Evolutionary conservation across 257 asterid species (phyloP), one percentile per base, ranked within the genome.

Genomic region (Eustoma russellianum): DNA sequence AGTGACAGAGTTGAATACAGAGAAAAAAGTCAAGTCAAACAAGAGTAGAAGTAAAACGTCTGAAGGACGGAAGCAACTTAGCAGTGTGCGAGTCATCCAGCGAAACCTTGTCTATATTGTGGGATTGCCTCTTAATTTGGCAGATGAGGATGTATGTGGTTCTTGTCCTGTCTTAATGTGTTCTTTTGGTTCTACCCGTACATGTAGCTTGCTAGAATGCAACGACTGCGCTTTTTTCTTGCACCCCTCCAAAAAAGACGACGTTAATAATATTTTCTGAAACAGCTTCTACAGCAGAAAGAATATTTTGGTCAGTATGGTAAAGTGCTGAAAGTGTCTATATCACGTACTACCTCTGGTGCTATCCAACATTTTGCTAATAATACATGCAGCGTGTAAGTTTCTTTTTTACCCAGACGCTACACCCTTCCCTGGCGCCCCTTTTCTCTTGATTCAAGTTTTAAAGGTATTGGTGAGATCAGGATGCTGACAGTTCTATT

Each of bases 361-460:
- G 66, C 94, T 51, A 80, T 91, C 69, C 98, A 91, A 75, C 97
- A 91, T 30, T 87, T 78, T 77, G 63, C 93, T 58, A 87, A 91
- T 72, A 82, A 69, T 73, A 87, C 98, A 48, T 87, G 97, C 77
- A 87, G 98, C 76, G 96, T 91, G 97, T 91, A 76, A 66, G 98
- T 81, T 24, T 51, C 15, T 46, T 38, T 13, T 7, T 44, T 18
- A 18, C 30, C 30, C 30, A 24, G 3, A 24, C 2, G 24, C 30
- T 15, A 33, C 15, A 19, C 17, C 46, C 28, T 13, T 3, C 50
- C 17, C 16, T 30, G 7, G 28, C 3, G 14, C 30, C 9, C 46
- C 30, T 43, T 17, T 11, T 33, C 47, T 17, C 13, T 24, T 16
- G 17, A 33, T 18, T 46, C 17, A 7, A 41, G 52, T 56, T 38